Percentiles rank a stretch among this genome's conserved stretches.
These are phyloP conservation scores for Colletotrichum sp. DNA, from an alignment of 2,329 filamentous ascomycete species.

Conservation along the genomic window DNA sequence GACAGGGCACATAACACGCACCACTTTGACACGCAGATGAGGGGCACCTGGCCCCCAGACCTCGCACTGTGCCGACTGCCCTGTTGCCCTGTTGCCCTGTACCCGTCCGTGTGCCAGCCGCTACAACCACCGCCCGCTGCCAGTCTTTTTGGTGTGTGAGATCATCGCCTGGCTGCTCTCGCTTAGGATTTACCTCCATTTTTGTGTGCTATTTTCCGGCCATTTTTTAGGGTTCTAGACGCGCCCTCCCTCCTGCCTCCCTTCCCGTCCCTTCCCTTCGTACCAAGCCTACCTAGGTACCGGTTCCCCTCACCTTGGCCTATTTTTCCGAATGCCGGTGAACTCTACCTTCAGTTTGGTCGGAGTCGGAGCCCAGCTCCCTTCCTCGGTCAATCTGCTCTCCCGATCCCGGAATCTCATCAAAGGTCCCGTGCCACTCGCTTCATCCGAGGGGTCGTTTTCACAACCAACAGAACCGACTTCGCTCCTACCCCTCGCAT, in stretches of 20 bases:
- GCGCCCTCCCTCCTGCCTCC: neutral
- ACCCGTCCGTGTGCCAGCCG: neutral
- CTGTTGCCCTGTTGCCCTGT: neutral
- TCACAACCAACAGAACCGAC: neutral
- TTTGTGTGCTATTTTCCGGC: constrained; percentile 15
- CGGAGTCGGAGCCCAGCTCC: neutral
- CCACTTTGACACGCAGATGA: neutral
- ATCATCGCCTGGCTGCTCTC: constrained; percentile 6
- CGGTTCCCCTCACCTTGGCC: neutral
- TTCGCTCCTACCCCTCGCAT: neutral
- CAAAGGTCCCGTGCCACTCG: neutral
- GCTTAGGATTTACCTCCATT: constrained; percentile 18
- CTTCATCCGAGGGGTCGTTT: neutral
- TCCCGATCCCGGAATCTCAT: constrained; percentile 5
- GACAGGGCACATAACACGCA: neutral
- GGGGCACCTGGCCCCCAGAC: neutral
- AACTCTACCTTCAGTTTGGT: neutral
- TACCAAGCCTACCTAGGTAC: too few species aligned
- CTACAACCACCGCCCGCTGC: neutral
- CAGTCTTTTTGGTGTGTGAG: neutral
- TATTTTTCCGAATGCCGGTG: neutral
- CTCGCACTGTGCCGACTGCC: neutral
- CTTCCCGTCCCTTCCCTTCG: neutral
- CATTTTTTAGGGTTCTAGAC: constrained; percentile 18
- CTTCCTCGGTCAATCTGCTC: constrained; percentile 7